Evolutionary conservation across 75 land plant species (phyloP).

Genomic region (Cupressus sempervirens): DNA sequence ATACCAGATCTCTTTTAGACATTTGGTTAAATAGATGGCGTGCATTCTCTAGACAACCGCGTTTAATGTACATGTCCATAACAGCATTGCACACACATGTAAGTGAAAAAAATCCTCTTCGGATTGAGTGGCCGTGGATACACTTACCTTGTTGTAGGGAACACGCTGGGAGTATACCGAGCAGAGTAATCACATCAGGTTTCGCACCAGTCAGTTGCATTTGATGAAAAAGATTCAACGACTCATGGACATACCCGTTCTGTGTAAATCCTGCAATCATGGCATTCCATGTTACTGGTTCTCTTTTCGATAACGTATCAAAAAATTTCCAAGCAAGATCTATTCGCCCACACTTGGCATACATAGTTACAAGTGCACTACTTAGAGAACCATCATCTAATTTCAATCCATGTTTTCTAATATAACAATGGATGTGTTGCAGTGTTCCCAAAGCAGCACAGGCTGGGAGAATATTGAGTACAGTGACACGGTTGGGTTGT

Average conservation of each 20-base stretch:
- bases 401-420: neutral
- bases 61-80: constrained; percentile 44
- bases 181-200: constrained; percentile 28
- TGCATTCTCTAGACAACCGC: constrained; percentile 16
- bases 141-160: constrained; percentile 26
- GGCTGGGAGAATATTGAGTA: neutral
- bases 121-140: constrained; percentile 28
- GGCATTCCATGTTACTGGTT: constrained; percentile 43
- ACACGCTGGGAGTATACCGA: constrained; percentile 34
- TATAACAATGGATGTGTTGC: neutral
- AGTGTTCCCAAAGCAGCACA: neutral
- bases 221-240: constrained; percentile 22
- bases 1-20: neutral
- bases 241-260: constrained; percentile 31
- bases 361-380: constrained; percentile 12
- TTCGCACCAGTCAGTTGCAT: constrained; percentile 38
- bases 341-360: constrained; percentile 10
- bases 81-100: constrained; percentile 18
- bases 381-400: neutral
- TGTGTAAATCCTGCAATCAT: constrained; percentile 41
- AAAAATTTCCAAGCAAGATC: constrained; percentile 1
- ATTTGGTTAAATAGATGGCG: neutral
- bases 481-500: constrained; percentile 2
- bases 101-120: constrained; percentile 9
- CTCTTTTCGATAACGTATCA: neutral